Evolutionary conservation across 169 alveolate genomes (phyloP).

Genomic region (Cryptosporidium felis): DNA sequence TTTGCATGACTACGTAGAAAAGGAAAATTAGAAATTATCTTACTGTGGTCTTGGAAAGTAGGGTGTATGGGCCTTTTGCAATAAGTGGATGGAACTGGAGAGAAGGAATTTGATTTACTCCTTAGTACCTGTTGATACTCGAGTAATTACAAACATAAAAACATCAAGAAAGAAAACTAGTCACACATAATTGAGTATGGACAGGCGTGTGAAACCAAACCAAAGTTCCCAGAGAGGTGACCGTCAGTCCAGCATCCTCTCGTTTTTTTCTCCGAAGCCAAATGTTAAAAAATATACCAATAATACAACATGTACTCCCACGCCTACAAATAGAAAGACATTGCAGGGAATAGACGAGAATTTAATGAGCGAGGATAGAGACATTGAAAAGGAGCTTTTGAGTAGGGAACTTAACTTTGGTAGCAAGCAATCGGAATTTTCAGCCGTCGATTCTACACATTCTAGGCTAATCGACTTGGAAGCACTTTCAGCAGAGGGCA

Average conservation of each 20-base stretch:
- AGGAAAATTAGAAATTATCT: no score
- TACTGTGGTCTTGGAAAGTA: no score
- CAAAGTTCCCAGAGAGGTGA: neutral
- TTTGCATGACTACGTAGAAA: no score
- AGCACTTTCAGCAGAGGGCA: conserved; percentile 45
- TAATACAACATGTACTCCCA: conserved; percentile 1
- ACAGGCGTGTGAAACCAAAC: no score
- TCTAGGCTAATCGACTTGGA: conserved; percentile 15
- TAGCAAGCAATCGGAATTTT: neutral
- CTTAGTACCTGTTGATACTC: no score
- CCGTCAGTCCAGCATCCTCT: conserved; percentile 64
- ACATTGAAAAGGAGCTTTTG: conserved; percentile 23
- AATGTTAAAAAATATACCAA: neutral
- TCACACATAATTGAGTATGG: no score
- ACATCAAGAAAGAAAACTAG: no score
- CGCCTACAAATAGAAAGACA: neutral
- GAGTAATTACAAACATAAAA: no score
- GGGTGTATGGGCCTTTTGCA: no score
- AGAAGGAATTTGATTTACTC: no score
- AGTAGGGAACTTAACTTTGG: neutral
- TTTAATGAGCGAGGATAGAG: conserved; percentile 29
- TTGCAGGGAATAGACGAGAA: neutral
- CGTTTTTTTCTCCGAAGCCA: conserved; percentile 56
- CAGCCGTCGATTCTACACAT: neutral
- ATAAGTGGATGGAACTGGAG: no score